Evolutionary conservation across 176 grass and related monocot species (phyloP).

Genomic region (Hordeum marinum): DNA sequence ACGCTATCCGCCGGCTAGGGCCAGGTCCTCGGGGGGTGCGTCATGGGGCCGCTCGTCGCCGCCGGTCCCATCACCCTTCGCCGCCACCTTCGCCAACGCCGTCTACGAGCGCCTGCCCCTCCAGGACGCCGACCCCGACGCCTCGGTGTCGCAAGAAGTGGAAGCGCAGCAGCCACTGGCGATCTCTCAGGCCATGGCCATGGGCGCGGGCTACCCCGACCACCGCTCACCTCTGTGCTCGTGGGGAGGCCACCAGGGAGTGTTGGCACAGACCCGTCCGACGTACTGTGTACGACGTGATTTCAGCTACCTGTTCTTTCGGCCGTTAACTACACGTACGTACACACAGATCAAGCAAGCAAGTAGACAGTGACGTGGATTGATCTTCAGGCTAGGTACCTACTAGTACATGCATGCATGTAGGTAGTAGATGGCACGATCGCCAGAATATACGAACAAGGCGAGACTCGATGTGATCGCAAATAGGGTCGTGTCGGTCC

Average conservation of each 20-base stretch:
- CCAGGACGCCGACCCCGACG: conserved; percentile 17
- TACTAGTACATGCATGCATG: too few relatives aligned
- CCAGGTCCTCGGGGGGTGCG: conserved; percentile 44
- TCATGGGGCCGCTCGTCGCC: conserved; percentile 44
- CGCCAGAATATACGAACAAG: too few relatives aligned
- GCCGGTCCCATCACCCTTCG: conserved; percentile 28
- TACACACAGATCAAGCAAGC: too few relatives aligned
- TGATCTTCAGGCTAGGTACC: too few relatives aligned
- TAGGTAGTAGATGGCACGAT: too few relatives aligned
- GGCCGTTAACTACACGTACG: too few relatives aligned
- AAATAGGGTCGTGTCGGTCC: too few relatives aligned
- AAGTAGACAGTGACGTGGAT: too few relatives aligned
- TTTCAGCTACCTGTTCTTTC: too few relatives aligned
- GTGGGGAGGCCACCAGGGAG: conserved; percentile 41
- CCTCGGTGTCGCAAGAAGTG: neutral
- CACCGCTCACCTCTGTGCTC: conserved; percentile 44
- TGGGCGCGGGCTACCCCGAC: conserved; percentile 13
- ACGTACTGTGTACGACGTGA: too few relatives aligned
- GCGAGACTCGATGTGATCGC: too few relatives aligned
- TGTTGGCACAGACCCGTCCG: too few relatives aligned
- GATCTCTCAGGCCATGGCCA: conserved; percentile 4
- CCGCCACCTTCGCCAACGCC: conserved; percentile 57
- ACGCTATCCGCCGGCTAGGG: conserved; percentile 39
- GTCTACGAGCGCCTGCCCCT: conserved; percentile 63
- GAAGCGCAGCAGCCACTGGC: conserved; percentile 3